Conservation (phyloP, 2,329 filamentous ascomycete genomes). For the Diaporthe ilicicola region DNA sequence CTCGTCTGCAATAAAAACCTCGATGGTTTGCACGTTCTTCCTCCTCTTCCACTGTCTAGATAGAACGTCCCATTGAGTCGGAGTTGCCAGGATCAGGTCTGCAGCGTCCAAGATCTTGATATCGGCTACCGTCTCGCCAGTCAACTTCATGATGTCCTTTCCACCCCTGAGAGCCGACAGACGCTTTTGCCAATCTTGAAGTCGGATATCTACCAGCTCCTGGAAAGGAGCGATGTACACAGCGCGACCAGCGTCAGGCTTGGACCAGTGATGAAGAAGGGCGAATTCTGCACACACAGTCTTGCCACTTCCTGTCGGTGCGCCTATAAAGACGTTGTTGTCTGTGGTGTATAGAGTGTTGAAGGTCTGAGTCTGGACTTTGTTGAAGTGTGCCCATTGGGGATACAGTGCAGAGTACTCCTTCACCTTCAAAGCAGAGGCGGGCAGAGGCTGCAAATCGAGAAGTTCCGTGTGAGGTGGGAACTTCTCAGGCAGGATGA, state of each 20-base stretch:
- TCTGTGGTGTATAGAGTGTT: slow-evolving; percentile 91
- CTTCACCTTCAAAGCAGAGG: slow-evolving; percentile 85
- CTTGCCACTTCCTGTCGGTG: slow-evolving; percentile 95
- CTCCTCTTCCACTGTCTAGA: slow-evolving; percentile 96
- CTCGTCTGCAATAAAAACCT: slow-evolving; percentile 94
- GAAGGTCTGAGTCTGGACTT: slow-evolving; percentile 96
- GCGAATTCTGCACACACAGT: slow-evolving; percentile 97
- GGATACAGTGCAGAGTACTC: slow-evolving; percentile 86
- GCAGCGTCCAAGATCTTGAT: slow-evolving; percentile 87
- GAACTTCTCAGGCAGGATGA: slow-evolving; percentile 94
- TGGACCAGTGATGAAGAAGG: slow-evolving; percentile 86
- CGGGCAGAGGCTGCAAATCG: slow-evolving; percentile 89
- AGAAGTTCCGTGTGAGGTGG: slow-evolving; percentile 91
- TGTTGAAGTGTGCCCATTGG: slow-evolving; percentile 90
- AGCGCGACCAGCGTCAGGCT: slow-evolving; percentile 75
- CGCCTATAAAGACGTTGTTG: slow-evolving; percentile 91
- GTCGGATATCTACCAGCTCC: slow-evolving; percentile 84
- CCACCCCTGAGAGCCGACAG: slow-evolving; percentile 78
- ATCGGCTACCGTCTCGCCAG: slow-evolving; percentile 90
- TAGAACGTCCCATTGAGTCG: slow-evolving; percentile 93
- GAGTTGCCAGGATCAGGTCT: slow-evolving; percentile 91
- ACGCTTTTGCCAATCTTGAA: slow-evolving; percentile 86
- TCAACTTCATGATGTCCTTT: slow-evolving; percentile 91
- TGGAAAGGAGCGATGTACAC: slow-evolving; percentile 97
- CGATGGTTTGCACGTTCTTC: slow-evolving; percentile 91